Conservation (phyloP, 208 protist species). For the Acanthamoeba castellanii region DNA sequence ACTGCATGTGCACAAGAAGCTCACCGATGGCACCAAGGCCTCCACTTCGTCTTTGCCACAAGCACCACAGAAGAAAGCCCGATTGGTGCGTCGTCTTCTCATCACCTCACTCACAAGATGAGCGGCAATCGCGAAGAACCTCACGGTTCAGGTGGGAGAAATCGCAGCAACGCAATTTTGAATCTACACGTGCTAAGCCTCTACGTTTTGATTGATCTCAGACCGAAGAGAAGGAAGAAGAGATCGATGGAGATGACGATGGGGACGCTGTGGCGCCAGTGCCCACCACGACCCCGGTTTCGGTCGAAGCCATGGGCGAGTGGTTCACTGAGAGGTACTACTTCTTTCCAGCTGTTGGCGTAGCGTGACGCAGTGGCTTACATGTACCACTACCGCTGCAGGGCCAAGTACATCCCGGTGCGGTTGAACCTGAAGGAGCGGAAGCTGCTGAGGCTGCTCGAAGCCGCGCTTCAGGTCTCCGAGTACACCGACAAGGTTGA, state of each 20-base stretch:
- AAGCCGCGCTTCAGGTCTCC: constrained; percentile 87
- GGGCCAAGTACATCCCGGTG: constrained; percentile 88
- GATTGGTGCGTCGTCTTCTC: not conserved
- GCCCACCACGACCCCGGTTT: not conserved
- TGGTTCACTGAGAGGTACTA: constrained; percentile 48
- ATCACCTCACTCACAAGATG: not conserved
- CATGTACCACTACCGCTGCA: constrained; percentile 5
- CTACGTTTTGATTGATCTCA: not conserved
- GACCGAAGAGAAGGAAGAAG: constrained; percentile 9
- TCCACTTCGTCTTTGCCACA: not conserved
- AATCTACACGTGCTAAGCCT: no score
- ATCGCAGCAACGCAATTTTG: not conserved
- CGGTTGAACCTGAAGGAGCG: constrained; percentile 86
- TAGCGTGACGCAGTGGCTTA: not conserved
- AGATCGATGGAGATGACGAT: constrained; percentile 55
- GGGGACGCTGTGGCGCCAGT: not conserved
- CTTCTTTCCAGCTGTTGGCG: not conserved
- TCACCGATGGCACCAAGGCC: constrained; percentile 15
- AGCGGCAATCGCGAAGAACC: not conserved
- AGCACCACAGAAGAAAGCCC: constrained; percentile 26
- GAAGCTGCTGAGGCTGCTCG: constrained; percentile 86
- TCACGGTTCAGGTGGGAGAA: not conserved
- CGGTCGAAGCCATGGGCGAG: constrained; percentile 17
- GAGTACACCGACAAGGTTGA: constrained; percentile 89
- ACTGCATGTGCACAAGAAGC: not conserved